phyloP scores from a whole-genome alignment of 2,329 filamentous ascomycete species.

The Calonectria hongkongensis region DNA sequence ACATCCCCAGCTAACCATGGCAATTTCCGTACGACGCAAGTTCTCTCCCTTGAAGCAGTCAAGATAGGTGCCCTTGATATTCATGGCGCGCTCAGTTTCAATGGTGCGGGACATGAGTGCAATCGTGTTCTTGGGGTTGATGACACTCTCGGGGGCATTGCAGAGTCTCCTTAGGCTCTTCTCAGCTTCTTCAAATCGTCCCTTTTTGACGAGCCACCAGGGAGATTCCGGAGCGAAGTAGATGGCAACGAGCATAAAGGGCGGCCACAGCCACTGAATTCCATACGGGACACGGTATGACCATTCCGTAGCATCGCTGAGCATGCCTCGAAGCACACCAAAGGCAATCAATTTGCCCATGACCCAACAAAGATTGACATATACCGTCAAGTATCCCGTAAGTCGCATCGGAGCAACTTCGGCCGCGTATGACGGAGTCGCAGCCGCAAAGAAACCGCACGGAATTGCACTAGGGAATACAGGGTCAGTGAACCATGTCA shows the following conservation, averaged over 20 bases:
- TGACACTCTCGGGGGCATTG: conserved; percentile 27
- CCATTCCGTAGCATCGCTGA: conserved; percentile 39
- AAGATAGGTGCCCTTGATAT: conserved; percentile 53
- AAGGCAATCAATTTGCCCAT: conserved; percentile 60
- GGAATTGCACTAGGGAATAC: conserved; percentile 48
- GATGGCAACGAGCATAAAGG: conserved; percentile 22
- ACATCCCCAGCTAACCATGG: conserved; percentile 58
- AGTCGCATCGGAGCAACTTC: conserved; percentile 31
- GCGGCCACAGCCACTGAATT: conserved; percentile 34
- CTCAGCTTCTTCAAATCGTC: conserved; percentile 26
- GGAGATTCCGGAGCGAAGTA: conserved; percentile 24
- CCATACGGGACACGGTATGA: conserved; percentile 32
- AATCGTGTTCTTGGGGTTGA: conserved; percentile 40
- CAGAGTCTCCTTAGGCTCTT: conserved; percentile 23
- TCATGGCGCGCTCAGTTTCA: conserved; percentile 39
- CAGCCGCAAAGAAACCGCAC: conserved; percentile 31
- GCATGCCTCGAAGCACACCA: conserved; percentile 58
- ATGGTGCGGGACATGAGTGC: conserved; percentile 44
- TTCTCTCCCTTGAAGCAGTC: conserved; percentile 69
- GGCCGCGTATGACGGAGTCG: conserved; percentile 34
- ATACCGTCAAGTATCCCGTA: conserved; percentile 54
- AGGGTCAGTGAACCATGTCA: not conserved
- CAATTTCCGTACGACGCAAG: conserved; percentile 65
- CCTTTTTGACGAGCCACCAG: conserved; percentile 30
- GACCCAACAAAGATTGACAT: conserved; percentile 57